Percentiles rank a stretch among this genome's conserved stretches.
Evolutionary conservation across 169 alveolate genomes (phyloP).

Genomic region (Plasmodium inui): DNA sequence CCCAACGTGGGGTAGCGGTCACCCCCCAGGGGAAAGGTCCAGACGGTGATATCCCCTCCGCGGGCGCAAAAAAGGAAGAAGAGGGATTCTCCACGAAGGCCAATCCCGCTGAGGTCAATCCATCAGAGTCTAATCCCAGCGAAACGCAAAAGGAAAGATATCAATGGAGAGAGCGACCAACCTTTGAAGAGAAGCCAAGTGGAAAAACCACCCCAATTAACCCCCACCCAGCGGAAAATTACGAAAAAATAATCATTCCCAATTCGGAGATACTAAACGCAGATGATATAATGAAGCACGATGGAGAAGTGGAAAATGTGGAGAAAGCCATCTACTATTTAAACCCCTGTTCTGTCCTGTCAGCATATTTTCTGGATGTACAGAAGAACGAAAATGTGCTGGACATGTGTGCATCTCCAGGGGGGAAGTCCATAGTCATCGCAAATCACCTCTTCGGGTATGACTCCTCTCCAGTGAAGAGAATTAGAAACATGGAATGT

Average conservation of each 20-base stretch:
- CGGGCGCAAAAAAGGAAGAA: not conserved
- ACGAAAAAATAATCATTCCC: conserved; percentile 29
- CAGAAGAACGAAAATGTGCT: conserved; percentile 81
- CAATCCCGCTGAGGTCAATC: too few species aligned
- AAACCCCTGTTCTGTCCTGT: conserved; percentile 72
- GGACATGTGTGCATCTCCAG: conserved; percentile 92
- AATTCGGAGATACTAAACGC: conserved; percentile 23
- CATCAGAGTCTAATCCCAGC: too few species aligned
- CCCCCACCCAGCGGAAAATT: not conserved
- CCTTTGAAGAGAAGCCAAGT: not conserved
- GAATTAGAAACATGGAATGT: conserved; percentile 71
- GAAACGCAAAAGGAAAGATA: not conserved
- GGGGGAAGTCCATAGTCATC: conserved; percentile 88
- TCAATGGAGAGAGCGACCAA: not conserved
- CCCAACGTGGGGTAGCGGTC: not conserved
- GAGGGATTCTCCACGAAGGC: not conserved
- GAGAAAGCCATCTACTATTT: conserved; percentile 20
- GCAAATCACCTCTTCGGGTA: conserved; percentile 76
- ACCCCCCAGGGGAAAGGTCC: not conserved
- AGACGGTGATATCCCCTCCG: not conserved
- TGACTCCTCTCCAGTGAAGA: conserved; percentile 20
- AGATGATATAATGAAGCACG: conserved; percentile 27
- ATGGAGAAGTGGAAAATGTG: conserved; percentile 26
- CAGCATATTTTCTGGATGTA: conserved; percentile 77
- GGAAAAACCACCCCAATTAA: not conserved